phyloP scores from a whole-genome alignment of 495 filamentous ascomycete genomes.

The Beverwykella pulmonaria region DNA sequence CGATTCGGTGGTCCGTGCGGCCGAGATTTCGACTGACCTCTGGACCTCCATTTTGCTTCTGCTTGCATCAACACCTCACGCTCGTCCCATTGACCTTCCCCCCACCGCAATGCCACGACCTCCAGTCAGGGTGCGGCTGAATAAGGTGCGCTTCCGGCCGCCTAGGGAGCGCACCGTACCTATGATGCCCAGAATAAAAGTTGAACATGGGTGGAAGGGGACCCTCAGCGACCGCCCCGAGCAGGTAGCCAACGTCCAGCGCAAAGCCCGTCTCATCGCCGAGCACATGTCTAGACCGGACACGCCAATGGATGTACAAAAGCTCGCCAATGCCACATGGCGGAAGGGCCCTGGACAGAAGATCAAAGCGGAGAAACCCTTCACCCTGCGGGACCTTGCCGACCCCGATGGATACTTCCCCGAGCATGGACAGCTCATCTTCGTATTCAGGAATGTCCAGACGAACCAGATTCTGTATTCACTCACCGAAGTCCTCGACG shows the following conservation, averaged over 20 bases:
- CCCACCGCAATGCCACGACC: slow-evolving; percentile 7
- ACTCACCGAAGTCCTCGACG: slow-evolving; percentile 65
- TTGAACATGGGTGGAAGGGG: not conserved
- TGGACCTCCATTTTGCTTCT: not conserved
- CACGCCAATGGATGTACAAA: not conserved
- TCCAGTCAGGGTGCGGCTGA: not conserved
- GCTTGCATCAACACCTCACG: not conserved
- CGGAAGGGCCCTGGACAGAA: not conserved
- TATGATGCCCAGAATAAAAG: not conserved
- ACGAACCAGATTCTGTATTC: slow-evolving; percentile 86
- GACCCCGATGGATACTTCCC: not conserved
- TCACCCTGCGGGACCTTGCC: not conserved
- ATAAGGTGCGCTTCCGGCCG: not conserved
- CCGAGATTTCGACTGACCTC: not conserved
- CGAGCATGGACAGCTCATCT: slow-evolving; percentile 62
- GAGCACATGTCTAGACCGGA: not conserved
- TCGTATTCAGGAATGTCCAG: slow-evolving; percentile 76
- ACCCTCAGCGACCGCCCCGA: not conserved
- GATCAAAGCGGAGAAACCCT: not conserved
- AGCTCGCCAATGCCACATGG: not conserved
- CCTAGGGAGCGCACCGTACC: not conserved
- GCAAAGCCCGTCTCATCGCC: not conserved
- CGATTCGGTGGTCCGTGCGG: not conserved
- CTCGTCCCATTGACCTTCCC: not conserved
- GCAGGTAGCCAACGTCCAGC: not conserved